Base-by-base conservation (phyloP, 2,329 filamentous ascomycete species). In the Leptographium radiaticola region DNA sequence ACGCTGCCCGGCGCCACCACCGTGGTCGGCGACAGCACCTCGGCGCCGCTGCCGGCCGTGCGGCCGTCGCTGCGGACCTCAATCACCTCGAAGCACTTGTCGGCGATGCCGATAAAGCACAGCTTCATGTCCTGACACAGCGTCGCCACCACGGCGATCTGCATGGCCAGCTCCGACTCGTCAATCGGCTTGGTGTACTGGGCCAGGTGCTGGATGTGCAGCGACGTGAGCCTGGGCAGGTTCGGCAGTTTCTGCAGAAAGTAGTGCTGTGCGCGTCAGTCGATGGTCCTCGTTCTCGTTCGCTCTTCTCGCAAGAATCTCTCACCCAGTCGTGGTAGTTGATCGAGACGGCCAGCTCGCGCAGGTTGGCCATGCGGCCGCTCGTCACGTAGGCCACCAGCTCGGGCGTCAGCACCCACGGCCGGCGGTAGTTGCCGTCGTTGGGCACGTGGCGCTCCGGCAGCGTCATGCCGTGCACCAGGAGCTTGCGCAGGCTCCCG, bases 61-160 rank as follows among this genome's bases (percentile, higher is more conserved):
- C 40, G 30, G 25, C n/a, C 45, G 33, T 20, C 15, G 39, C 13
- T 33, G 7, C 40, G 12, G 15, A 36, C 15, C 65, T 93, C 87
- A 9, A 89, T 68, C 36, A 93, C 85, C 65, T 93, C 87, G 62
- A 87, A 93, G 67, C 88, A 93, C 66, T 89, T 90, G 43, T 72
- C 73, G n/a, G 76, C 75, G 53, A 93, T 79, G 18, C 84, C 88
- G 60, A 91, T 76, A 63, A 90, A 91, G 66, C 83, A 87, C 15
- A 93, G 73, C 62, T 84, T 81, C 31, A 90, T 78, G 60, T 90
- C 86, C 0, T 86, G 84, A 6, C 86, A 77, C 16, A 93, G 72
- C 13, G 84, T 82, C 53, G 91, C 81, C 47, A 90, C 86, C 64
- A 91, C 86, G 36, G 89, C 76, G 48, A 91, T 78, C 63, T 90